phyloP scores from a whole-genome alignment of 306 rosid species.

The Corylus heterophylla region DNA sequence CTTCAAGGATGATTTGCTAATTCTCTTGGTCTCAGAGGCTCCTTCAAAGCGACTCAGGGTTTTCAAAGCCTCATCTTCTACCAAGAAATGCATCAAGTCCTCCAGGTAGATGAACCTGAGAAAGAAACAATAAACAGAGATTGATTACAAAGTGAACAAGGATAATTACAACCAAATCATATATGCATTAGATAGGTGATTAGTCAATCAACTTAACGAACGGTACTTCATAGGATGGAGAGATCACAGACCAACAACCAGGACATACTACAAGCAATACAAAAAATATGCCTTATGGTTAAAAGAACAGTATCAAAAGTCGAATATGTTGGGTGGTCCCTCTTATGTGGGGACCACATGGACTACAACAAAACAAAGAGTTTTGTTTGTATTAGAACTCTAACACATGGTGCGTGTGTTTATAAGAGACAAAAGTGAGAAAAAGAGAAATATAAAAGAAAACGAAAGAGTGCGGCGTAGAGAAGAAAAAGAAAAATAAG shows the following conservation, averaged over 20 bases:
- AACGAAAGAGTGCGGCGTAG: no score
- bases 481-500: no score
- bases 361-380: no score
- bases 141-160: background rate
- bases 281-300: background rate
- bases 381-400: no score
- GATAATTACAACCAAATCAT: background rate
- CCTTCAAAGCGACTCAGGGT: constrained; percentile 80
- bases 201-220: background rate
- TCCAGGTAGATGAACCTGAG: constrained; percentile 56
- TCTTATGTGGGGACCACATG: no score
- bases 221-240: background rate
- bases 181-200: background rate
- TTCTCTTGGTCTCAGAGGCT: constrained; percentile 52
- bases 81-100: constrained; percentile 80
- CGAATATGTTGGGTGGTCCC: no score
- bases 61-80: constrained; percentile 71
- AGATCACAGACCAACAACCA: background rate
- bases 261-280: background rate
- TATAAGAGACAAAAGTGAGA: no score
- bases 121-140: constrained; percentile 1
- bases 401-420: no score
- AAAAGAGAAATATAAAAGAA: no score
- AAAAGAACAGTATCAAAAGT: background rate
- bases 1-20: constrained; percentile 72